These are phyloP conservation scores for Suillus brevipes DNA, from an alignment of 768 basidiomycete genomes.

Conservation along the genomic window DNA sequence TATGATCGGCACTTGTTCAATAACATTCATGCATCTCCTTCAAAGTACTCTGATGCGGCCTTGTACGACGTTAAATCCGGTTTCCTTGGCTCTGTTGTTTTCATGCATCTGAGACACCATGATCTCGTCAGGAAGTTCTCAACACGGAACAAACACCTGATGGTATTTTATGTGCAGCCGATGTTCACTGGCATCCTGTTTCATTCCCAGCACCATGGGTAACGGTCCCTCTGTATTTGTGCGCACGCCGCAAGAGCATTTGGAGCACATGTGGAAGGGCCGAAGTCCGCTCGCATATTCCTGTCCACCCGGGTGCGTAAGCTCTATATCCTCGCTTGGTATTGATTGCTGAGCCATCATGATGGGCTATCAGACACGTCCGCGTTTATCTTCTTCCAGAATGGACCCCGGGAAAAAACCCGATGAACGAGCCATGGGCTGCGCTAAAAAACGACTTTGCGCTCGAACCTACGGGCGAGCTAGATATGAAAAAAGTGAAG, in stretches of 20 bases:
- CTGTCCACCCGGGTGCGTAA: slow-evolving; percentile 9
- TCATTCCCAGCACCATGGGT: slow-evolving; percentile 1
- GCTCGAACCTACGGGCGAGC: slow-evolving; percentile 23
- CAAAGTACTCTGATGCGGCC: neutral
- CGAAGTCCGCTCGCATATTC: neutral
- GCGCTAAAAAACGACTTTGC: slow-evolving; percentile 29
- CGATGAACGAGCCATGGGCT: slow-evolving; percentile 27
- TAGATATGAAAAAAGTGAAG: slow-evolving; percentile 18
- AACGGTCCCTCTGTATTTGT: slow-evolving; percentile 13
- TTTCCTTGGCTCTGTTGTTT: slow-evolving; percentile 2
- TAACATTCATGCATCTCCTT: neutral
- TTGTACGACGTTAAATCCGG: neutral
- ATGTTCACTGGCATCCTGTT: neutral
- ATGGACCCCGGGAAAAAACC: slow-evolving; percentile 30
- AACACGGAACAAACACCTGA: neutral
- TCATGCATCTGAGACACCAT: neutral
- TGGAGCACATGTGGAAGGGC: slow-evolving; percentile 11
- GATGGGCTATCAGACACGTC: slow-evolving; percentile 22
- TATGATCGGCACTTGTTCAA: neutral
- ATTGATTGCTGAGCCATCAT: neutral
- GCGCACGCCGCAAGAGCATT: slow-evolving; percentile 14
- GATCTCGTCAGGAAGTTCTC: neutral
- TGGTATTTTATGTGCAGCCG: neutral
- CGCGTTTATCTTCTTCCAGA: slow-evolving; percentile 33
- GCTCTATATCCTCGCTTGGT: neutral